Evolutionary conservation across 2,329 filamentous ascomycete species (phyloP), one percentile per base, ranked within the genome.

Genomic region (Sporothrix protearum): DNA sequence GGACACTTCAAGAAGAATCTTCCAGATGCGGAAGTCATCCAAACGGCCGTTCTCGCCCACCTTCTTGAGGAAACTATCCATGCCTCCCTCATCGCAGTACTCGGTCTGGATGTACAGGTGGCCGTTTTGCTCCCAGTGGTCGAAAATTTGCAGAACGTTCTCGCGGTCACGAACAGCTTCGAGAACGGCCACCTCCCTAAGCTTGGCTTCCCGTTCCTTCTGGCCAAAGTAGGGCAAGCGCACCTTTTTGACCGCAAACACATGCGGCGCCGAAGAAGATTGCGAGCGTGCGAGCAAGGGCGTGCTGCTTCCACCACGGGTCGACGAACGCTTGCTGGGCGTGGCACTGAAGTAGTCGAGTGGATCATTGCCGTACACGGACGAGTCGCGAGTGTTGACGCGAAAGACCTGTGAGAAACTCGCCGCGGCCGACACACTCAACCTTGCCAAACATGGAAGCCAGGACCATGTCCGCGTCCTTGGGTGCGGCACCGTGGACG

Each of bases 1-100:
- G 77, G 90, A 87, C 72, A 97, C 82, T 80, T 99, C 96, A 55
- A 97, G 87, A 76, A 98, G 83, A 72, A 98, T 95, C 83, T 99
- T 99, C 93, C 96, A 99, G 80, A 98, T 97, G 73, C 96, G 89
- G 82, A 99, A 99, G 80, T 98, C 96, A 80, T 99, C 96, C 75
- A 99, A 83, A 76, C 95, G 88, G 63, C 93, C 94, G 78, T 92
- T 93, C 73, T 91, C 86, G 30, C 96, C 96, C 73, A 93, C 89
- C 72, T 91, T 88, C n/a, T 88, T 87, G 39, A 99, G 85, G 78
- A 98, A 99, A 19, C 89, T 86, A 78, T 96, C 92, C 57, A 99
- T 83, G 73, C 93, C 97, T 19, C 96, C 96, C 79, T 97, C 93
- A 79, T 97, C 94, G 78, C 96, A 99, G 79, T 91, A 98, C 78